Base-by-base conservation (phyloP, 148 eudicot genomes). In the Polygonum maritimum region DNA sequence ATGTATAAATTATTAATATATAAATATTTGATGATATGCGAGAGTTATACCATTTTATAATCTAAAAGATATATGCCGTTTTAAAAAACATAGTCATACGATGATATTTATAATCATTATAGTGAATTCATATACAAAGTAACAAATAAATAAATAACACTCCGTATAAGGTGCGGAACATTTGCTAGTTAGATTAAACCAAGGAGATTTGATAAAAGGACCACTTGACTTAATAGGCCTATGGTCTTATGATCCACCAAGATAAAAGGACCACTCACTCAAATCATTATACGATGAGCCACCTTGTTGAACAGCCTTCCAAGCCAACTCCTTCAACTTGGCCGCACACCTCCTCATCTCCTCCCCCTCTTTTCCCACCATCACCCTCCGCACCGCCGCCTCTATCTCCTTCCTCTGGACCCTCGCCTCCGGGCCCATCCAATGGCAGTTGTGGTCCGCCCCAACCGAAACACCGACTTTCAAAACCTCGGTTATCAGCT, bases 241-340 rank as follows among this genome's bases (percentile, higher is more conserved):
- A 41, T 4, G 8, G 1, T 41, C 3, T 41, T 4, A 3, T 7
- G 1, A 41, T 6, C 45, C 6, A 8, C 7, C 49, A 12, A n/a
- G n/a, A n/a, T n/a, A n/a, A n/a, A n/a, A n/a, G n/a, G n/a, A 18
- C 12, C 38, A 22, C 2, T 69, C 73, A 36, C 48, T 39, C n/a
- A 38, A 39, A 40, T 69, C 80, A 33, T 60, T 19, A 14, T 79
- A 76, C 13, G 91, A 88, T 18, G 91, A 88, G 9, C 89, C 89
- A 0, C 82, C 91, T 31, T 14, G 1, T 74, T 4, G 36, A 4
- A 36, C 78, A 18, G 83, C 87, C 80, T 21, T 72, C 74, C 54
- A 74, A 7, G 89, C 89, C 88, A 73, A 73, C n/a, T 86, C 84
- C 54, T 71, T 79, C 3, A 74, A 35, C 6, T 9, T 62, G 71